These are phyloP conservation scores for Saccharum hybrid DNA, from an alignment of 202 grass and related monocot genomes.

Conservation along the genomic window DNA sequence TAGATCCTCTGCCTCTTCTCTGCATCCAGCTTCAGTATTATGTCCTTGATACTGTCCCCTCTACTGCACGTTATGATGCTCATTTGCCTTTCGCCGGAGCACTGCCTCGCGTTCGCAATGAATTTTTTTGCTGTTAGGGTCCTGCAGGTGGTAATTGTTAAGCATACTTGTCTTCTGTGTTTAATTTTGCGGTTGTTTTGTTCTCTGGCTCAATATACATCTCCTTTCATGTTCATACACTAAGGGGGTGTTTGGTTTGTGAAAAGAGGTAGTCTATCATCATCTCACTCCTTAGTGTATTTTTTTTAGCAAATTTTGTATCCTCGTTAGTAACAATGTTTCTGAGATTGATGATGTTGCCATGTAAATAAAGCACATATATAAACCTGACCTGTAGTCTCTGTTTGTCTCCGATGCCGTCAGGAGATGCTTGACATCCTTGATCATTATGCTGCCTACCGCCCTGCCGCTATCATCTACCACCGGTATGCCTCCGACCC, in stretches of 20 bases:
- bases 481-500: constrained; percentile 71
- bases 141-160: constrained; percentile 42
- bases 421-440: constrained; percentile 70
- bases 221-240: neutral
- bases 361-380: neutral
- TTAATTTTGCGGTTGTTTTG: no score
- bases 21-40: constrained; percentile 73
- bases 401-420: constrained; percentile 47
- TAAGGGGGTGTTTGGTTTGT: no score
- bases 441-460: constrained; percentile 69
- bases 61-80: constrained; percentile 69
- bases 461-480: constrained; percentile 57
- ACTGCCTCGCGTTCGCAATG: constrained; percentile 52
- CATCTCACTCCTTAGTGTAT: no score
- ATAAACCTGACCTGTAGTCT: constrained; percentile 56
- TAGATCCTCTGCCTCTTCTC: constrained; percentile 85
- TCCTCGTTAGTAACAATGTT: neutral
- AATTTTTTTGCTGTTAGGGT: constrained; percentile 69
- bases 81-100: constrained; percentile 59
- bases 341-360: neutral
- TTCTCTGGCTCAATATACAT: neutral
- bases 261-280: no score
- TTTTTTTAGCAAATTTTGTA: no score
- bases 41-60: constrained; percentile 69
- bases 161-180: neutral